phyloP scores from a whole-genome alignment of 1,284 basidiomycete genomes.

The Ustilago lituana region DNA sequence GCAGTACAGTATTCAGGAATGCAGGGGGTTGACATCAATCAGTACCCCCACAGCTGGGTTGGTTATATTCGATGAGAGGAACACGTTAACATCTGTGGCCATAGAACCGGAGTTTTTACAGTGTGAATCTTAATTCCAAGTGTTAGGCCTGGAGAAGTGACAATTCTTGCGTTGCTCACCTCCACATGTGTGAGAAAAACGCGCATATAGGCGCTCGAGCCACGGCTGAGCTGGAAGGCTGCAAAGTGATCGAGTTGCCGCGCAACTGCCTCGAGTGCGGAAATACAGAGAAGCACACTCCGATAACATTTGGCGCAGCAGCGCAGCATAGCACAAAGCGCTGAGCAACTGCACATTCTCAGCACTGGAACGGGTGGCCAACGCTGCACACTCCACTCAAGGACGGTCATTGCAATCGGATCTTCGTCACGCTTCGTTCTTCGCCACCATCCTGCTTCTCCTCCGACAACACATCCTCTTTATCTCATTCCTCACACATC shows the following conservation, averaged over 20 bases:
- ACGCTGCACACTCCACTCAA: constrained; percentile 5
- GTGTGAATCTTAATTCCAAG: too few species aligned
- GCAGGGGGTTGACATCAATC: too few species aligned
- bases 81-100: too few species aligned
- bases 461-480: neutral
- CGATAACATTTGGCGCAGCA: constrained; percentile 5
- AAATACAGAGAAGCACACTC: neutral
- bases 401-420: neutral
- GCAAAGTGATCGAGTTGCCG: constrained; percentile 15
- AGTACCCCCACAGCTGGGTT: too few species aligned
- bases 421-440: neutral
- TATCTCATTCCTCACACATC: neutral
- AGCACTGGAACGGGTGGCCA: neutral
- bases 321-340: neutral
- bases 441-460: neutral
- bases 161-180: neutral
- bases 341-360: too few species aligned
- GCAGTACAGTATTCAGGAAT: too few species aligned
- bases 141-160: too few species aligned
- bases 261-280: constrained; percentile 9
- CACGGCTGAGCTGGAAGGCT: constrained; percentile 15
- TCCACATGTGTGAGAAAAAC: constrained; percentile 3
- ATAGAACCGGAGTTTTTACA: too few species aligned
- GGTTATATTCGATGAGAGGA: too few species aligned
- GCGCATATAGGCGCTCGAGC: constrained; percentile 11